Evolutionary conservation across 2,329 filamentous ascomycete species (phyloP).

Genomic region (Elsinoe arachidis): DNA sequence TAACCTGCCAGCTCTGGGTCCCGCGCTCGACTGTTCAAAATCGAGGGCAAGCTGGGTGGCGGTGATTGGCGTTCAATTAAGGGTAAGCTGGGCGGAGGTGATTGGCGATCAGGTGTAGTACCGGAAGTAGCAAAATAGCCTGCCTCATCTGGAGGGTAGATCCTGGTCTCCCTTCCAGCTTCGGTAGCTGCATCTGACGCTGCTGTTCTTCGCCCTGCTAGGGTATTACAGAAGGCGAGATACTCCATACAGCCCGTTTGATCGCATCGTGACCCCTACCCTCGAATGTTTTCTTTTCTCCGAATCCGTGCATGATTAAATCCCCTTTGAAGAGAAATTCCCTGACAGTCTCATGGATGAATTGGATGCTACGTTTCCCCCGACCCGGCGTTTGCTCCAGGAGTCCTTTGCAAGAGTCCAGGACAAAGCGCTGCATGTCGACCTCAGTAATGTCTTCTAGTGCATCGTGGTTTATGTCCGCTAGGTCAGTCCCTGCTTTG

Average conservation of each 20-base stretch:
- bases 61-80: too few relatives aligned
- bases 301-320: not conserved
- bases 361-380: not conserved
- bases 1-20: not conserved
- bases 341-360: conserved; percentile 2
- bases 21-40: not conserved
- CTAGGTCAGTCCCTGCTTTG: conserved; percentile 20
- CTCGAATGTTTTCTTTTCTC: not conserved
- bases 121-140: too few relatives aligned
- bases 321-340: not conserved
- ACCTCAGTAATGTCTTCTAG: not conserved
- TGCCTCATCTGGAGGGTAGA: too few relatives aligned
- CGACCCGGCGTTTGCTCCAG: not conserved
- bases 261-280: not conserved
- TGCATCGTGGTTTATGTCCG: not conserved
- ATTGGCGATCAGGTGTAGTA: too few relatives aligned
- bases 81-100: too few relatives aligned
- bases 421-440: not conserved
- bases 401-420: not conserved
- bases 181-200: too few relatives aligned
- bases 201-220: too few relatives aligned
- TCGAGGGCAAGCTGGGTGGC: too few relatives aligned
- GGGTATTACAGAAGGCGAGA: not conserved
- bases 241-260: not conserved
- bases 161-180: too few relatives aligned